These are phyloP conservation scores for Cryptococcus sp. DNA, from an alignment of 1,284 basidiomycete genomes.

Conservation along the genomic window DNA sequence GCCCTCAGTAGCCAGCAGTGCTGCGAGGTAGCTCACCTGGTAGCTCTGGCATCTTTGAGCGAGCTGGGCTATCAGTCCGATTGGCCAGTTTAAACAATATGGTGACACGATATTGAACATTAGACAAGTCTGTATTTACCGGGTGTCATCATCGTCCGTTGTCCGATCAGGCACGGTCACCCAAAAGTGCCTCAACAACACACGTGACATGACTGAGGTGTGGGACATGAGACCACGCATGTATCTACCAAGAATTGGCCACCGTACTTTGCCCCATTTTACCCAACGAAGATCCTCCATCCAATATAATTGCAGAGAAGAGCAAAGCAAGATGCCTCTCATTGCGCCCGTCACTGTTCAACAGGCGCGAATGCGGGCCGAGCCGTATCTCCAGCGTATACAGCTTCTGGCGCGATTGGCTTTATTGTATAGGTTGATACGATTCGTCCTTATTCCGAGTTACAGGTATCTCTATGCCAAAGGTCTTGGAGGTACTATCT, in stretches of 20 bases:
- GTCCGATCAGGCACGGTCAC: no score
- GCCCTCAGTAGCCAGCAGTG: neutral
- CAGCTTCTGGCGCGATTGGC: slow-evolving; percentile 23
- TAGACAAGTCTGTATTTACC: no score
- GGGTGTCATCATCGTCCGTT: no score
- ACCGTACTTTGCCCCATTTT: no score
- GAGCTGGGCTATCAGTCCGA: neutral
- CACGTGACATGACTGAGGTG: no score
- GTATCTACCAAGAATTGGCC: no score
- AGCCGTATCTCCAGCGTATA: slow-evolving; percentile 12
- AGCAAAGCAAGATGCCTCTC: slow-evolving; percentile 7
- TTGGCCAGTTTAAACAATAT: slow-evolving; percentile 1
- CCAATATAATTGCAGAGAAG: neutral
- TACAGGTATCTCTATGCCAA: slow-evolving; percentile 72
- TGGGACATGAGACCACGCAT: no score
- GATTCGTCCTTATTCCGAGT: slow-evolving; percentile 26
- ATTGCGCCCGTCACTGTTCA: slow-evolving; percentile 1
- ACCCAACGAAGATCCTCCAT: no score
- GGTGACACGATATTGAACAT: no score
- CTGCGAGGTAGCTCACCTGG: slow-evolving; percentile 56
- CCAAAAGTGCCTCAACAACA: no score
- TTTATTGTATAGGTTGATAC: slow-evolving; percentile 21
- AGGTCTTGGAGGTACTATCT: slow-evolving; percentile 56
- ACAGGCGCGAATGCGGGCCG: neutral
- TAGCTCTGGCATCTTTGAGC: slow-evolving; percentile 62